Base-by-base conservation (phyloP, 176 grass and related monocot species). In the Carex parvula region DNA sequence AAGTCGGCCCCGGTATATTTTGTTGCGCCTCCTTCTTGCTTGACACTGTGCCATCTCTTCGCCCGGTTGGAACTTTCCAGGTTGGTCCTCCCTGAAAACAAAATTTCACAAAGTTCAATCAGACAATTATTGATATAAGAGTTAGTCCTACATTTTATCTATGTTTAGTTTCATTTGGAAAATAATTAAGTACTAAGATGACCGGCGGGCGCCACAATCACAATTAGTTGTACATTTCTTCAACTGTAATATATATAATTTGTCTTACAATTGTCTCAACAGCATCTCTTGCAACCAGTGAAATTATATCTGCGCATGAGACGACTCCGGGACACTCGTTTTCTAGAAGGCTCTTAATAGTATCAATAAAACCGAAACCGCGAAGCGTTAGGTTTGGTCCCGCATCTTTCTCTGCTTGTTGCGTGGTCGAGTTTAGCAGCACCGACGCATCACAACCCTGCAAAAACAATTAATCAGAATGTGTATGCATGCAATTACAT, bases 381-480 rank as follows among this genome's bases (percentile, higher is more conserved):
- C 96, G 96, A 66, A 99, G 91, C n/a, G 96, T 92, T 75, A 48
- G 35, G 85, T 95, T 95, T 4, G 96, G 93, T 64, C 17, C 0
- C 3, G 96, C 88, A 22, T 91, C 89, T 90, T 69, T 90, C 91
- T 99, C 96, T 18, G 96, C 86, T 80, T 90, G 17, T 30, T 52
- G 62, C 16, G 17, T 74, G 6, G 89, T 93, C 48, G 89, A 94
- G 80, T 99, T 93, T 13, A 99, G 86, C 60, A 99, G 86, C 21
- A 99, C 48, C 3, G 96, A 99, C 32, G 63, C 96, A 83, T 99
- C 96, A 85, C 96, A 99, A 7, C 96, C 96, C 95, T 94, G 79
- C 20, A 85, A 67, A 13, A 84, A 67, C 8, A 21, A 0, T 11
- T 18, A 10, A 85, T 50, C 46, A 50, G 17, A 5, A 79, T 50